phyloP scores from a whole-genome alignment of 805 yeast genomes.

The Metschnikowia santaceciliae region DNA sequence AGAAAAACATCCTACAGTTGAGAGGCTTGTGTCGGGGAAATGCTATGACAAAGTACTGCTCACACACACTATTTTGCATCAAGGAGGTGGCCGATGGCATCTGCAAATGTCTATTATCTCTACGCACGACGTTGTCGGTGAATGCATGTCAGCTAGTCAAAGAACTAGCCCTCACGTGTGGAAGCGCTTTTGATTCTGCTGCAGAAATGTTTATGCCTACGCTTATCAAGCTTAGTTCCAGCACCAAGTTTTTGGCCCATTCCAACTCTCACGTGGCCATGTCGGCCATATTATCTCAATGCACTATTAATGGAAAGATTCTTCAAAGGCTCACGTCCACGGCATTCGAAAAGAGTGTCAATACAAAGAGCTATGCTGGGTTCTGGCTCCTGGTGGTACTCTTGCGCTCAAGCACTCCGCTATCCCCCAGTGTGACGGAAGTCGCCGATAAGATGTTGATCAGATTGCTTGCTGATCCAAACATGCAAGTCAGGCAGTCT shows the following conservation, averaged over 20 bases:
- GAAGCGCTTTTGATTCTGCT: conserved; percentile 40
- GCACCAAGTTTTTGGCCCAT: conserved; percentile 63
- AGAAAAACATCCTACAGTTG: conserved; percentile 52
- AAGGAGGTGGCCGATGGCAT: conserved; percentile 48
- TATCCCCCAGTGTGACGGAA: conserved; percentile 27
- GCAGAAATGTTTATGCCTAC: conserved; percentile 48
- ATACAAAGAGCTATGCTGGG: conserved; percentile 66
- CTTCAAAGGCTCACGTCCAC: conserved; percentile 48
- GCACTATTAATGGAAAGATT: conserved; percentile 50
- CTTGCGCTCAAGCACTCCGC: conserved; percentile 42
- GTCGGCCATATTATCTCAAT: conserved; percentile 51
- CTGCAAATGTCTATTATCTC: conserved; percentile 60
- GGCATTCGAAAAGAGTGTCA: conserved; percentile 64
- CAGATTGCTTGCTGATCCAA: conserved; percentile 73
- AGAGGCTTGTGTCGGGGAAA: conserved; percentile 63
- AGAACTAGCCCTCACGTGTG: conserved; percentile 51
- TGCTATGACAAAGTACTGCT: conserved; percentile 35
- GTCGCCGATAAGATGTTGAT: conserved; percentile 47
- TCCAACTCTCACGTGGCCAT: conserved; percentile 53
- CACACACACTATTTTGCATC: conserved; percentile 31
- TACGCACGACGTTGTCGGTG: conserved; percentile 78
- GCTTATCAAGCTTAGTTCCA: conserved; percentile 50
- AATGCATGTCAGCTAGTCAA: conserved; percentile 75
- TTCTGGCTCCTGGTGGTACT: conserved; percentile 65
- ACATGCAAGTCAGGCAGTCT: conserved; percentile 71